Evolutionary conservation across 768 basidiomycete species (phyloP).

Genomic region (Auricularia auricula-judae): DNA sequence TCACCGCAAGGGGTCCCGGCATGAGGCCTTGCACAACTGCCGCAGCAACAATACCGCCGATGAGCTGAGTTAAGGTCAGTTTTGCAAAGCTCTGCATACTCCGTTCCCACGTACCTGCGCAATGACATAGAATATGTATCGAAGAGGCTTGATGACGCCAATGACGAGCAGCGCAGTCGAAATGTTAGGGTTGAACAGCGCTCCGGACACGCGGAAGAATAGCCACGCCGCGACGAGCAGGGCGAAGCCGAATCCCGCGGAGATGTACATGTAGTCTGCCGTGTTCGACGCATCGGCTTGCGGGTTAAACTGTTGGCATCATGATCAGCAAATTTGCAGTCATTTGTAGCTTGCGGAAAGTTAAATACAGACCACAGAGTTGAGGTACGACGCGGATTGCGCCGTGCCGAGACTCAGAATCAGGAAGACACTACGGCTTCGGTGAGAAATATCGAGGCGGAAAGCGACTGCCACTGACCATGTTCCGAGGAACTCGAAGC

Average conservation of each 20-base stretch:
- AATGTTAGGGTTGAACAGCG: constrained; percentile 56
- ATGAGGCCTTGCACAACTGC: constrained; percentile 45
- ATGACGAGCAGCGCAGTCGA: constrained; percentile 47
- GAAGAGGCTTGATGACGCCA: constrained; percentile 41
- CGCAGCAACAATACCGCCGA: constrained; percentile 48
- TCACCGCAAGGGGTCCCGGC: constrained; percentile 40
- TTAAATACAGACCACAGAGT: neutral
- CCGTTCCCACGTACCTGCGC: constrained; percentile 30
- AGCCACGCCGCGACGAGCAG: constrained; percentile 56
- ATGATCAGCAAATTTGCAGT: neutral
- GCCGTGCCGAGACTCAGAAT: neutral
- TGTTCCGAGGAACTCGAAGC: neutral
- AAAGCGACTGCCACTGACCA: neutral
- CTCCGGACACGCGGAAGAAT: constrained; percentile 54
- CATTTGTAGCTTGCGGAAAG: neutral
- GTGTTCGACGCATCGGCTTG: neutral
- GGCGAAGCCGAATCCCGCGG: constrained; percentile 30
- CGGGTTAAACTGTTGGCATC: neutral
- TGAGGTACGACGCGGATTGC: neutral
- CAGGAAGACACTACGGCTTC: neutral
- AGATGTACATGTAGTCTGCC: neutral
- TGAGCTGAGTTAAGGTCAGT: constrained; percentile 17
- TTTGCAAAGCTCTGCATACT: neutral
- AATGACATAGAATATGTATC: constrained; percentile 47
- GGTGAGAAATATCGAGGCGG: neutral